phyloP scores from a whole-genome alignment of 805 yeast species.

The Saccharomycopsis fermentans region DNA sequence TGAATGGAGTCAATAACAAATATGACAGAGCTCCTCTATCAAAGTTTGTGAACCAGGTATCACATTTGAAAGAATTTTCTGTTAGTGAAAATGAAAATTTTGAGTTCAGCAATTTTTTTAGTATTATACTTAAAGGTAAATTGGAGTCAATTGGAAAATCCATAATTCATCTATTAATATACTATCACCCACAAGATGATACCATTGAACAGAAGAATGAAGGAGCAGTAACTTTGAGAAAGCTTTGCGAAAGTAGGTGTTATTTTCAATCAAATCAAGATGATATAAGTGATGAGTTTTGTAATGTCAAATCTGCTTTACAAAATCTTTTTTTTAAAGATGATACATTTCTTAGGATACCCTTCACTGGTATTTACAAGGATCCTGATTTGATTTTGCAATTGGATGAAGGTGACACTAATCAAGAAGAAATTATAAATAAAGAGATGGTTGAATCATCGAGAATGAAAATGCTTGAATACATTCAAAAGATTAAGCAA shows the following conservation, averaged over 20 bases:
- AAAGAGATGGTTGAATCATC: not conserved
- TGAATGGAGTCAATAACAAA: no score
- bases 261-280: not conserved
- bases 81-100: conserved; percentile 1
- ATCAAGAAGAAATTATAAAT: not conserved
- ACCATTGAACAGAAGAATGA: not conserved
- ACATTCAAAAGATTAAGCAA: not conserved
- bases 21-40: not conserved
- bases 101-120: conserved; percentile 10
- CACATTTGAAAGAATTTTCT: not conserved
- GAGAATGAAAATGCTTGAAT: not conserved
- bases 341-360: conserved; percentile 8
- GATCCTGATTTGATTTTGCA: conserved; percentile 14
- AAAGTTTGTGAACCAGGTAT: not conserved
- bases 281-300: not conserved
- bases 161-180: not conserved
- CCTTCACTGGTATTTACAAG: conserved; percentile 11
- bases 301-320: not conserved
- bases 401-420: not conserved
- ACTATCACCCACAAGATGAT: not conserved
- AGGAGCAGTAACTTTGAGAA: not conserved
- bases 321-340: not conserved
- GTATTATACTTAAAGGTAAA: not conserved
- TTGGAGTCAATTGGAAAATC: not conserved
- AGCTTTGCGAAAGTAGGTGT: not conserved